Conservation (phyloP, 1,139 yeast species). For the Meyerozyma sp. region DNA sequence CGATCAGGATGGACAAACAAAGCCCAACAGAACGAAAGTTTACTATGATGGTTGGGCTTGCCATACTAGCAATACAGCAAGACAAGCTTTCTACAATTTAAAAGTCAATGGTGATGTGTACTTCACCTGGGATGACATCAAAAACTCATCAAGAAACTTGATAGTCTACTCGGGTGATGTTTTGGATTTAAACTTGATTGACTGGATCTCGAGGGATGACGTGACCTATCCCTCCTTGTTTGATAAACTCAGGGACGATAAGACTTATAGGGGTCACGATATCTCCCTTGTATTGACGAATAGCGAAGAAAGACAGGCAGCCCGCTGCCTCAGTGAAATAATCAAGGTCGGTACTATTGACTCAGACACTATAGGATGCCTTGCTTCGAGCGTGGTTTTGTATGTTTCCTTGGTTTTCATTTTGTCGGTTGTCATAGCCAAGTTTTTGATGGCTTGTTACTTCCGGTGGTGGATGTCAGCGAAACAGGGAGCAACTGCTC, state of each 20-base stretch:
- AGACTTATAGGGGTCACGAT: constrained; percentile 66
- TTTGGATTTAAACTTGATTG: constrained; percentile 67
- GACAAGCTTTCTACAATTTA: constrained; percentile 61
- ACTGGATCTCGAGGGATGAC: constrained; percentile 69
- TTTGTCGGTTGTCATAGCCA: constrained; percentile 67
- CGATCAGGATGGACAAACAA: constrained; percentile 63
- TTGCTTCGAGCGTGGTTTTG: constrained; percentile 82
- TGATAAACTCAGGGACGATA: constrained; percentile 54
- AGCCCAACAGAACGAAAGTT: constrained; percentile 54
- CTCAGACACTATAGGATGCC: constrained; percentile 90
- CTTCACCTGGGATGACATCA: constrained; percentile 86
- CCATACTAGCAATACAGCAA: constrained; percentile 69
- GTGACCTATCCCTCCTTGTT: constrained; percentile 70
- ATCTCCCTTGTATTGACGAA: constrained; percentile 71
- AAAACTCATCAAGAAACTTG: constrained; percentile 64
- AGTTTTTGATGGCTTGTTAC: constrained; percentile 82
- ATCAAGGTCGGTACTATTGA: constrained; percentile 86
- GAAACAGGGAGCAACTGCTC: constrained; percentile 70
- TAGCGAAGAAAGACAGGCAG: constrained; percentile 62
- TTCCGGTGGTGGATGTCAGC: constrained; percentile 80
- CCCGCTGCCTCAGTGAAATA: constrained; percentile 82
- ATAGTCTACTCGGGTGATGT: constrained; percentile 88
- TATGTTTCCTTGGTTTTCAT: constrained; percentile 79
- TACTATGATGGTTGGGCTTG: constrained; percentile 87
- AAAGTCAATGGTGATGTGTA: constrained; percentile 69